Percentiles rank a stretch among this genome's conserved stretches.
Conservation (phyloP, 768 basidiomycete genomes). For the Mycena leptocephala region DNA sequence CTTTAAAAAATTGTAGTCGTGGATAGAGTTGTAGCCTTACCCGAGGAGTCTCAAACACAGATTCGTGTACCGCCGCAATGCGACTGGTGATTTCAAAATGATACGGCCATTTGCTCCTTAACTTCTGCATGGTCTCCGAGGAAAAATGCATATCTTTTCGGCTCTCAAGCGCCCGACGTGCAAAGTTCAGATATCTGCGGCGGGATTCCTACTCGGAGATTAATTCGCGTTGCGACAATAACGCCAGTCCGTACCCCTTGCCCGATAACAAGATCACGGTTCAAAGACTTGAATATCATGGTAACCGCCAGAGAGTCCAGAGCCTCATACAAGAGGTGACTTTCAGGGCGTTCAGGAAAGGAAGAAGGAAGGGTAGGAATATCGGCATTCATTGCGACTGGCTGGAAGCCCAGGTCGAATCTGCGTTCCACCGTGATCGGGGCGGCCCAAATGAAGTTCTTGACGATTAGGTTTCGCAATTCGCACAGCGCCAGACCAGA, state of each 20-base stretch:
- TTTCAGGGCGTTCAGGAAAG: not conserved
- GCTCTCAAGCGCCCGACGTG: not conserved
- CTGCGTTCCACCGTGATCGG: not conserved
- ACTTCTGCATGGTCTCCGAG: not conserved
- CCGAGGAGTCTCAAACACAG: slow-evolving; percentile 4
- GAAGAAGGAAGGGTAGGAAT: not conserved
- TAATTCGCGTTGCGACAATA: not conserved
- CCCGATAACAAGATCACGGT: not conserved
- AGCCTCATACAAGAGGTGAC: not conserved
- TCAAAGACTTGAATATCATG: slow-evolving; percentile 15
- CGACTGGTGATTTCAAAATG: slow-evolving; percentile 10
- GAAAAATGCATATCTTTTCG: not conserved
- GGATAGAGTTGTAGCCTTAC: not conserved
- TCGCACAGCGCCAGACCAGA: not conserved
- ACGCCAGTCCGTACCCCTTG: not conserved
- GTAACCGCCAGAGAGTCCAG: slow-evolving; percentile 8
- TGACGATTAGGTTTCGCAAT: not conserved
- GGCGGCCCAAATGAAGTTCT: not conserved
- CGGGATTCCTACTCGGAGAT: slow-evolving; percentile 7
- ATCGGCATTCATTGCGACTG: not conserved
- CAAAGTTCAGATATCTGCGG: slow-evolving; percentile 1
- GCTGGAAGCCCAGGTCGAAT: slow-evolving; percentile 14
- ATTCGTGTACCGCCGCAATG: not conserved
- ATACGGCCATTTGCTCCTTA: not conserved
- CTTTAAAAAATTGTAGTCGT: too few relatives aligned